Evolutionary conservation across 1,284 basidiomycete species (phyloP).

Genomic region (Sanguinoderma infundibulare): DNA sequence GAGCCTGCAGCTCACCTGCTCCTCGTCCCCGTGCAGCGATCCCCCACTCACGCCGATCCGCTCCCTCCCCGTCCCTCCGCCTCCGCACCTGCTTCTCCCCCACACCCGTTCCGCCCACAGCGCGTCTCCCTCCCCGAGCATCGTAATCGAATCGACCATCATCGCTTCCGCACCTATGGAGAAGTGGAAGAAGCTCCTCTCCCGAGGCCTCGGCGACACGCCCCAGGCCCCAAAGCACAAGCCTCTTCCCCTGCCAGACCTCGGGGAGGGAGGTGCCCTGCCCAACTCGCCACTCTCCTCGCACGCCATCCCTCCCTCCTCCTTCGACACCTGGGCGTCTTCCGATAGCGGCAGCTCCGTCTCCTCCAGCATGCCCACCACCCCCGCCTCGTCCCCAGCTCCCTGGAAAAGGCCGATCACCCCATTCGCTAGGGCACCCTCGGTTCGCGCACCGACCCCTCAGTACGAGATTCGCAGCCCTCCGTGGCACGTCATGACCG

Average conservation of each 20-base stretch:
- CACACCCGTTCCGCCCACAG: conserved; percentile 6
- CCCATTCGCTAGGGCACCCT: conserved; percentile 4
- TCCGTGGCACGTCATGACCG: conserved; percentile 9
- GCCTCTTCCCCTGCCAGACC: conserved; percentile 35
- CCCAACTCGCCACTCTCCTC: conserved; percentile 1
- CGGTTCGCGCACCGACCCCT: conserved; percentile 7
- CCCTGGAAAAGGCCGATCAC: conserved; percentile 6
- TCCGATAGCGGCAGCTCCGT: conserved; percentile 29
- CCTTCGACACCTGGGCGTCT: conserved; percentile 23
- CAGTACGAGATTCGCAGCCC: conserved; percentile 10
- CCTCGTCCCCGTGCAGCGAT: conserved; percentile 18
- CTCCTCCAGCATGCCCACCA: conserved; percentile 23
- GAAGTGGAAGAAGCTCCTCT: conserved; percentile 32
- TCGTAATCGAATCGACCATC: conserved; percentile 15
- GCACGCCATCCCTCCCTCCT: not conserved
- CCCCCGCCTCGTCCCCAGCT: conserved; percentile 13
- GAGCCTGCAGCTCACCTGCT: conserved; percentile 5
- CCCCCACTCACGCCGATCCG: conserved; percentile 15
- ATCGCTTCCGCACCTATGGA: conserved; percentile 20
- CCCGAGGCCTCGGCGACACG: conserved; percentile 30
- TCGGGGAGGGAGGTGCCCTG: conserved; percentile 25
- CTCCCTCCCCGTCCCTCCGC: not conserved
- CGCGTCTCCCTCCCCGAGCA: conserved; percentile 12
- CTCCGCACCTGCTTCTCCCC: conserved; percentile 1
- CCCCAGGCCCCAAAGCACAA: conserved; percentile 37